These are phyloP conservation scores for Podospora australis DNA, from an alignment of 495 filamentous ascomycete species.

Conservation along the genomic window DNA sequence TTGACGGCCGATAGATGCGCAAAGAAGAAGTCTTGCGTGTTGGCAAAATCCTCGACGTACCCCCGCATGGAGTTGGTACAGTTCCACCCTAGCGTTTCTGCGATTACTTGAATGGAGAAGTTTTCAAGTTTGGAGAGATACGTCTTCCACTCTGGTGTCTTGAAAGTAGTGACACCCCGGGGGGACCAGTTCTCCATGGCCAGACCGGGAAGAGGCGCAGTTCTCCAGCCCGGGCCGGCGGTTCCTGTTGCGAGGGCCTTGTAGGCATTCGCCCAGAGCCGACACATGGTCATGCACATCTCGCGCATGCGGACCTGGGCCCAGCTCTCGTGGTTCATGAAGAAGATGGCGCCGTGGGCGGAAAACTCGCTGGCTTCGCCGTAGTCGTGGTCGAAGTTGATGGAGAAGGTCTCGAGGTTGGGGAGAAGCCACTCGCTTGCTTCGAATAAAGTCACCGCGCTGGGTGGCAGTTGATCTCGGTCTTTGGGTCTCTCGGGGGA, in stretches of 20 bases:
- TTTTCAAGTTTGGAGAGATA: background rate
- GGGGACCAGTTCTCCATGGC: slow-evolving; percentile 1
- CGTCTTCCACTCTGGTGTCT: background rate
- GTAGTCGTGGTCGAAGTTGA: slow-evolving; percentile 4
- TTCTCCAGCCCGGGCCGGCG: background rate
- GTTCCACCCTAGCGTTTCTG: background rate
- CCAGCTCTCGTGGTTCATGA: background rate
- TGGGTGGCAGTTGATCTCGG: background rate
- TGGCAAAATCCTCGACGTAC: background rate
- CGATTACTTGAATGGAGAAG: background rate
- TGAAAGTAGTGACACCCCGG: background rate
- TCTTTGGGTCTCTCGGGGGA: background rate
- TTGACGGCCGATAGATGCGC: background rate
- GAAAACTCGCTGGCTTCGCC: background rate
- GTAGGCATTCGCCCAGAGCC: background rate
- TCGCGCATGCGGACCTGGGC: background rate
- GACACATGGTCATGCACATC: background rate
- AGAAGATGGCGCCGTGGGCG: background rate
- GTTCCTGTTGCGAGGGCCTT: background rate
- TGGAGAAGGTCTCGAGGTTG: background rate
- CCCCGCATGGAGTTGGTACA: background rate
- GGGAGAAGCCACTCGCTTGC: background rate
- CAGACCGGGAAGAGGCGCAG: background rate
- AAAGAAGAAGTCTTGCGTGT: background rate
- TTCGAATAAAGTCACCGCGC: background rate